These are phyloP conservation scores for Trichosphaerium sp. DNA, from an alignment of 78 protist genomes.

Conservation along the genomic window DNA sequence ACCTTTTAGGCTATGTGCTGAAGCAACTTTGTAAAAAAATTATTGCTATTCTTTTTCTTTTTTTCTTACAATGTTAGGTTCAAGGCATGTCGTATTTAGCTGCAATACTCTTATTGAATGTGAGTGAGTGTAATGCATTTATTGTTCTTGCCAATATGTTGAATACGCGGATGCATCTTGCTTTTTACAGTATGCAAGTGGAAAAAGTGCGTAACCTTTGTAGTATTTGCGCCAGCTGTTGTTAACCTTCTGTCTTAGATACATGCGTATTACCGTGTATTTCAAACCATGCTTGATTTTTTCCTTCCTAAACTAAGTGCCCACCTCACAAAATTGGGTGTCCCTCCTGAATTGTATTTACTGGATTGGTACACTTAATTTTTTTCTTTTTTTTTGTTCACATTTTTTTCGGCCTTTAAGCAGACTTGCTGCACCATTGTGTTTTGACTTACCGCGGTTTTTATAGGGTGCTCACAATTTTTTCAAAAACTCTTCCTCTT, in stretches of 20 bases:
- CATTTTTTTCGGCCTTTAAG: too few species aligned
- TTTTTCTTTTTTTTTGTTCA: too few species aligned
- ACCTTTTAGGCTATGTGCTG: too few species aligned
- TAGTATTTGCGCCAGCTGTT: not conserved
- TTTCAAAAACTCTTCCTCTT: slow-evolving; percentile 55
- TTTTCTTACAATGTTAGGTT: slow-evolving; percentile 47
- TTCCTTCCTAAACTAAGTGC: slow-evolving; percentile 34
- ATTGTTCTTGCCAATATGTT: slow-evolving; percentile 64
- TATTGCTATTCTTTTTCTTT: too few species aligned
- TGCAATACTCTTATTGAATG: slow-evolving; percentile 67
- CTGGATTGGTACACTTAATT: too few species aligned
- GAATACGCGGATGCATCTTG: slow-evolving; percentile 32
- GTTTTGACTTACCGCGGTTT: too few species aligned
- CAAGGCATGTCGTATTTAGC: slow-evolving; percentile 93
- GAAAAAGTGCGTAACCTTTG: slow-evolving; percentile 9
- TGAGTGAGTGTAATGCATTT: slow-evolving; percentile 64
- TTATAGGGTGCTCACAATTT: slow-evolving; percentile 81
- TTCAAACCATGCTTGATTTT: slow-evolving; percentile 22
- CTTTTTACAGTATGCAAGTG: slow-evolving; percentile 61
- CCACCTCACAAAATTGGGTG: slow-evolving; percentile 35
- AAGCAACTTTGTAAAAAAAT: too few species aligned
- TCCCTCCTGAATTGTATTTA: slow-evolving; percentile 54
- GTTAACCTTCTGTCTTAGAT: too few species aligned
- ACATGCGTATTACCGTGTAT: slow-evolving; percentile 30
- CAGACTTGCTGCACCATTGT: too few species aligned